phyloP scores from a whole-genome alignment of 371 early-diverging fungal species.

The Nematocida sp. region DNA sequence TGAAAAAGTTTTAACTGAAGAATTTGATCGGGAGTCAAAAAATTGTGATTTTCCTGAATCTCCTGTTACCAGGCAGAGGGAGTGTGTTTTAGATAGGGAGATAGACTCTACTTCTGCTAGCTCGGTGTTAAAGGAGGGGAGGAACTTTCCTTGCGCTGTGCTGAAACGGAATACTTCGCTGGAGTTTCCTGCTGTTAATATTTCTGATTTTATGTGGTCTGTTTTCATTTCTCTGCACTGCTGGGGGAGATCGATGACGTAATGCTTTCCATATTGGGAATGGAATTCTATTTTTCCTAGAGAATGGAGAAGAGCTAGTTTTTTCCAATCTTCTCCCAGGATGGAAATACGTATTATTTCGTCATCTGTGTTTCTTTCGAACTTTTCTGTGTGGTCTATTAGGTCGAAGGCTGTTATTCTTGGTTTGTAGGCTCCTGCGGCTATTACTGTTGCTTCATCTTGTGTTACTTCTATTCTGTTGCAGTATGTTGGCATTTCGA shows the following conservation, averaged over 20 bases:
- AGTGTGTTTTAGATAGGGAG: constrained; percentile 79
- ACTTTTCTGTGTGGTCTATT: constrained; percentile 83
- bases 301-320: constrained; percentile 79
- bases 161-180: constrained; percentile 82
- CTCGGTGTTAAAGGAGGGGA: constrained; percentile 70
- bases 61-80: constrained; percentile 80
- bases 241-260: constrained; percentile 83
- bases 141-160: constrained; percentile 84
- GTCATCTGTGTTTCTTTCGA: constrained; percentile 85
- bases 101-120: constrained; percentile 69
- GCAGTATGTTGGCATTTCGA: constrained; percentile 91
- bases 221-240: constrained; percentile 75
- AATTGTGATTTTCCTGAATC: constrained; percentile 70
- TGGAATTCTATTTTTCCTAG: constrained; percentile 93
- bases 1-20: constrained; percentile 53
- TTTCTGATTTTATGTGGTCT: constrained; percentile 81
- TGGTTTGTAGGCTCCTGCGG: constrained; percentile 94
- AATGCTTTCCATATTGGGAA: constrained; percentile 84
- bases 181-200: constrained; percentile 76
- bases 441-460: constrained; percentile 79
- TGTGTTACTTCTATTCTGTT: constrained; percentile 74
- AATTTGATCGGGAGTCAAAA: constrained; percentile 56
- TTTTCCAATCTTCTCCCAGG: constrained; percentile 91
- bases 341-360: constrained; percentile 73
- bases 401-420: constrained; percentile 88